These are phyloP conservation scores for Irpex sp. DNA, from an alignment of 1,284 basidiomycete species.

Conservation along the genomic window DNA sequence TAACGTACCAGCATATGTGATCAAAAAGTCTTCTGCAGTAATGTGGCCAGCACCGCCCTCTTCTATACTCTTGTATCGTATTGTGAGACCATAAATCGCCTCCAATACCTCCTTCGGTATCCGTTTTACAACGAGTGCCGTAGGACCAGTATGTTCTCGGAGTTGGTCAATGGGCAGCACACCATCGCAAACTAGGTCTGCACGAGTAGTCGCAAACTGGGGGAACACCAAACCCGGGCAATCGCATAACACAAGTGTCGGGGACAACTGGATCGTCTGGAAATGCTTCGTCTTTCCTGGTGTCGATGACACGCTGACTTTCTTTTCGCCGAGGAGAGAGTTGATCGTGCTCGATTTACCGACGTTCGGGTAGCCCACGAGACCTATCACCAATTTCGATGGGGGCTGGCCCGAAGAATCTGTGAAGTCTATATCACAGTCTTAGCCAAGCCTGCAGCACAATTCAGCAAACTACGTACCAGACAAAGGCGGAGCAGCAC, in stretches of 20 bases:
- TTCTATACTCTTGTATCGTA: conserved; percentile 64
- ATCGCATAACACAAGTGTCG: conserved; percentile 90
- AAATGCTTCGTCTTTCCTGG: conserved; percentile 99
- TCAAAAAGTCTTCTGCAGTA: conserved; percentile 80
- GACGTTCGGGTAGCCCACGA: conserved; percentile 99
- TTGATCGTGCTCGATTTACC: conserved; percentile 98
- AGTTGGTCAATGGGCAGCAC: conserved; percentile 98
- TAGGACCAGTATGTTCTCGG: conserved; percentile 89
- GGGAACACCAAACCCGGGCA: conserved; percentile 99
- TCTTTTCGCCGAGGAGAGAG: conserved; percentile 91
- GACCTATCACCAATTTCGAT: conserved; percentile 79
- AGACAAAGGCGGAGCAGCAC: conserved; percentile 71
- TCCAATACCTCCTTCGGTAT: conserved; percentile 87
- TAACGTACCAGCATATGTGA: conserved; percentile 84
- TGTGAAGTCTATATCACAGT: conserved; percentile 49
- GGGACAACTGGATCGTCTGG: conserved; percentile 93
- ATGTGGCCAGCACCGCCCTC: conserved; percentile 84
- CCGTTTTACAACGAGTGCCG: conserved; percentile 73
- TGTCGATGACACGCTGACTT: conserved; percentile 95
- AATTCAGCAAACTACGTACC: conserved; percentile 36
- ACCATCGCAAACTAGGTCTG: conserved; percentile 94
- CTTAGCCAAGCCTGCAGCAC: neutral
- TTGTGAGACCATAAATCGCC: conserved; percentile 82
- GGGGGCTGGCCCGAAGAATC: conserved; percentile 56
- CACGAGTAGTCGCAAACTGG: conserved; percentile 94